A percentile compares a stretch with the other conserved stretches of the same genome.
These are phyloP conservation scores for Stephanodiscus minutulus DNA, from an alignment of 108 stramenopile genomes.

Conservation along the genomic window DNA sequence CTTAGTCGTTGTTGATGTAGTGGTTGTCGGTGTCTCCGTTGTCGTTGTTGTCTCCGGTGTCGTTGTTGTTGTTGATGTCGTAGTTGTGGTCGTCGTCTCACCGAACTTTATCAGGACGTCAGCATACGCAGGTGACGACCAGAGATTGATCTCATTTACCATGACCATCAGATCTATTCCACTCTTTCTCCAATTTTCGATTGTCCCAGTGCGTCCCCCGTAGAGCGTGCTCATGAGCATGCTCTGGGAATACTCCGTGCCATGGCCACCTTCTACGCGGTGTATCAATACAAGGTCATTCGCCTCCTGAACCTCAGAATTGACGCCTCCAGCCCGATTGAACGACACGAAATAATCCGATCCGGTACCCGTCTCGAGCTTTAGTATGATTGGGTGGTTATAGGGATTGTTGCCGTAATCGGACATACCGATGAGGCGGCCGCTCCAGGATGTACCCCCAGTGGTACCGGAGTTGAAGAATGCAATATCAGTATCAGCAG, in stretches of 20 bases:
- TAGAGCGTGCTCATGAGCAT: constrained; percentile 15
- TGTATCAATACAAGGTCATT: constrained; percentile 25
- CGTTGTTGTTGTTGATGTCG: too few relatives aligned
- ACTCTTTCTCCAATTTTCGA: constrained; percentile 22
- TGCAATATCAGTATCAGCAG: constrained; percentile 3
- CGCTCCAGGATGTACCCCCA: constrained; percentile 15
- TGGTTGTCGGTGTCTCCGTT: neutral
- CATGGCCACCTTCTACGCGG: constrained; percentile 18
- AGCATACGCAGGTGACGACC: constrained; percentile 18
- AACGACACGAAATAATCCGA: constrained; percentile 35
- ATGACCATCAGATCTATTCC: constrained; percentile 10
- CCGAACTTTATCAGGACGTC: constrained; percentile 17
- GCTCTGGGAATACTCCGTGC: constrained; percentile 29
- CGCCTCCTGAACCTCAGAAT: constrained; percentile 14
- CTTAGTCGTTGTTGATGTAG: neutral
- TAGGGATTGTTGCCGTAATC: constrained; percentile 42
- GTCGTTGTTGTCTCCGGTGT: too few relatives aligned
- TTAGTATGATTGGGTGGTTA: constrained; percentile 26
- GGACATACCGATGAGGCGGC: constrained; percentile 34
- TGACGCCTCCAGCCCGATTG: constrained; percentile 37
- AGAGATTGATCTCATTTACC: constrained; percentile 14
- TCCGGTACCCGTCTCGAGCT: constrained; percentile 18
- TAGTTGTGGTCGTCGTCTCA: neutral
- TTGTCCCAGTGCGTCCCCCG: constrained; percentile 10
- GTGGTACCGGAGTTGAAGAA: constrained; percentile 10